Base-by-base conservation (phyloP, 495 filamentous ascomycete species). In the Amorphotheca resinae region DNA sequence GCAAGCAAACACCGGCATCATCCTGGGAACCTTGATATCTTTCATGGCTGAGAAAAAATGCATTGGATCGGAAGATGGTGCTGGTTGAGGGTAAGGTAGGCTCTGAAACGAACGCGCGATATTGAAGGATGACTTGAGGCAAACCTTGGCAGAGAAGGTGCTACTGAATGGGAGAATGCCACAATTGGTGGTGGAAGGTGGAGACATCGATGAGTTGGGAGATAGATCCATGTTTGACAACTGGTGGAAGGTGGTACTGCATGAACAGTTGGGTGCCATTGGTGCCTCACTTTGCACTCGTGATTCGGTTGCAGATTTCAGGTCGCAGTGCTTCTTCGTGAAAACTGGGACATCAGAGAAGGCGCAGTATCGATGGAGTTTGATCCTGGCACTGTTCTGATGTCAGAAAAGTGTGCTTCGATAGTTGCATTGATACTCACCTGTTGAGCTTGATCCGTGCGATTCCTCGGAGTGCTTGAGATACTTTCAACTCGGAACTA, bases 301-400 rank as follows among this genome's bases (percentile, higher is more conserved):
- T 3, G 38, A 16, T 9, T 57, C 54, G 37, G 43, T 50, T 21
- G 63, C 60, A 21, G 63, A 61, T 25, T 62, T 67, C 4, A 79
- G 57, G 46, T 77, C 74, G 50, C 73, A 79, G 34, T 77, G 73
- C 42, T 67, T 69, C 33, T 68, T 70, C 9, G 69, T 64, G 56
- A 77, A 79, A 11, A 79, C 64, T 7, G 74, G 73, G 1, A 74
- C 66, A 44, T 79, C 73, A 33, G 66, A 70, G 54, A 79, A 79
- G 25, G 74, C 74, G 50, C 66, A 61, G 48, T 74, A 77, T 12
- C 73, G 71, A 38, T 79, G 73, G 1, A 69, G 59, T 52, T 76
- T 79, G 43, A 79, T 77, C 55, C 74, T 64, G 21, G 74, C 72
- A 61, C 74, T 78, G 44, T 9, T n/a, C n/a, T n/a, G n/a, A n/a